Base-by-base conservation (phyloP, 2,329 filamentous ascomycete genomes). In the Penicillium verrucosum region DNA sequence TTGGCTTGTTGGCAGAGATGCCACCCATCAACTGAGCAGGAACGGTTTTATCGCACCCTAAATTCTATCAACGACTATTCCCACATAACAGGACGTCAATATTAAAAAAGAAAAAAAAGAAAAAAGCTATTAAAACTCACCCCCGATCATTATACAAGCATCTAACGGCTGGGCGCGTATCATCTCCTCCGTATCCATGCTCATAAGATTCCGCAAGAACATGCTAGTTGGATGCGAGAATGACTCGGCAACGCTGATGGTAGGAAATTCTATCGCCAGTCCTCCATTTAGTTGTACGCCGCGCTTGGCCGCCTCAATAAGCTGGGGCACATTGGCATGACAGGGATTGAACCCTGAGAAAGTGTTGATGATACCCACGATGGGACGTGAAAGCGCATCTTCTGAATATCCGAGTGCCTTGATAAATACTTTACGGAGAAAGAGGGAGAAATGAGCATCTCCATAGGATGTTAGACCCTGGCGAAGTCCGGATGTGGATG, bases 141-240 rank as follows among this genome's bases (percentile, higher is more conserved):
- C 87, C 46, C 87, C 87, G 62, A 90, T 86, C 61, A 88, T 77
- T 14, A 89, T 80, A 10, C 84, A 83, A 0, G 85, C 84, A 72
- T 91, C 88, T 16, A 88, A 79, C 0, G 88, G 88, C 70, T 90
- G 88, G 0, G 87, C 87, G 42, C 78, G 77, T 51, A 90, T 85
- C 88, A 90, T 90, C 75, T 90, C 88, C 70, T 90, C 88, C 0
- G 88, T 90, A 67, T 90, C 88, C 85, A 90, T 89, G 62, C 85
- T 87, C 88, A 91, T 90, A 55, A 90, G 67, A 61, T 90, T 90
- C 32, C 88, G 74, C 46, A 90, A 67, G 54, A 85, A 90, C 88
- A 91, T 90, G 73, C 87, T 89, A 5, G 88, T 90, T 2, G 88
- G 88, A 43, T 81, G 77, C 0, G 87, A 80, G 67, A 91, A 90